Evolutionary conservation across 2,329 filamentous ascomycete genomes (phyloP), one percentile per base, ranked within the genome.

Genomic region (Madurella mycetomatis): DNA sequence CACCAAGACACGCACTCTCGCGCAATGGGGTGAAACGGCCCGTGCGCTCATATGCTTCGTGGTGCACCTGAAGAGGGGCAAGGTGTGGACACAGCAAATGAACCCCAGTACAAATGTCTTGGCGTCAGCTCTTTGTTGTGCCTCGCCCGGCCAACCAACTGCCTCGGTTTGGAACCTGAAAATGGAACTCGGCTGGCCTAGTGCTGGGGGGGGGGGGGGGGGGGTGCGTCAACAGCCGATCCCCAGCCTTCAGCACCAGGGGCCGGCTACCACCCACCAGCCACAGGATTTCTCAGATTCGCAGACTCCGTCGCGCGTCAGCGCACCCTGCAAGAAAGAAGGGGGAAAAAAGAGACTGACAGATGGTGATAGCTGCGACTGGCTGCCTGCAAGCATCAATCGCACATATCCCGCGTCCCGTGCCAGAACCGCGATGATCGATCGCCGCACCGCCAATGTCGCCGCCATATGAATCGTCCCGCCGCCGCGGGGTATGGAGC

Each of bases 401-500:
- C 40, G 25, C 39, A 39, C 49, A 15, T 13, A 34, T 30, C 51
- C 42, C 41, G 40, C 53, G 15, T 41, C 44, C 16, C 45, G 9
- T 41, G 40, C 17, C 51, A 41, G 53, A 39, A 62, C 65, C 69
- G 69, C 70, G 59, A 76, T 74, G 72, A 68, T 66, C 66, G 69
- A 69, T 67, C 67, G 53, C 57, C 57, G 55, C 57, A 64, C 65
- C 65, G 65, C 71, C 73, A 73, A 85, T 84, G 81, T 81, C 82
- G 67, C 76, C 78, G 66, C 76, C 76, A 59, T 83, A 85, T 79
- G 83, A 88, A 65, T 75, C 79, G 65, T 82, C 82, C 69, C 79
- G 79, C 75, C 78, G 82, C 73, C 77, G 80, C 70, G 76, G 80
- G 68, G 80, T 83, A 62, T 82, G 89, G 73, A 82, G 86, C 66